These are phyloP conservation scores for Xylariaceae sp. DNA, from an alignment of 2,329 filamentous ascomycete species.

Conservation along the genomic window DNA sequence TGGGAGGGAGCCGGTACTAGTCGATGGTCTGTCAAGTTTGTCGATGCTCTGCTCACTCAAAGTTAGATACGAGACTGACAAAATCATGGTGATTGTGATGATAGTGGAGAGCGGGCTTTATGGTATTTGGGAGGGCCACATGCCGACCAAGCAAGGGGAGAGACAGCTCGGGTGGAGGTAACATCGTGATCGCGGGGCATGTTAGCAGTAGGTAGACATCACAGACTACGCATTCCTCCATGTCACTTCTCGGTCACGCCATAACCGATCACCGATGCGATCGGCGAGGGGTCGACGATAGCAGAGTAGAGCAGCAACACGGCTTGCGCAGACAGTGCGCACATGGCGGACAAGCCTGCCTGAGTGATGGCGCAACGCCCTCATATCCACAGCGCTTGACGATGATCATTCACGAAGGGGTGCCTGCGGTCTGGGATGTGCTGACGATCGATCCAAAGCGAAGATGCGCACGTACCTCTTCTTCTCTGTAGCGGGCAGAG, in stretches of 20 bases:
- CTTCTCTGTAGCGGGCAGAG: background rate
- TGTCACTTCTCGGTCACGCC: background rate
- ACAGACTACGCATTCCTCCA: background rate
- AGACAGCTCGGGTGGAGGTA: background rate
- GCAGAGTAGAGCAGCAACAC: background rate
- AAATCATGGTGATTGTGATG: slow-evolving; percentile 5
- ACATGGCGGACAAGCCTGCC: background rate
- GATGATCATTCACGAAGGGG: background rate
- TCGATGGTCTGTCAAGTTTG: slow-evolving; percentile 33
- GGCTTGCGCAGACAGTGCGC: background rate
- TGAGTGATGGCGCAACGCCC: background rate
- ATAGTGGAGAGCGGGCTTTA: background rate
- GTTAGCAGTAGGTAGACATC: background rate
- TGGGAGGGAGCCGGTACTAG: slow-evolving; percentile 36
- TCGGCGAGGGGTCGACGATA: background rate
- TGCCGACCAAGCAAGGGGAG: background rate
- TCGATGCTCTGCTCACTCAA: slow-evolving; percentile 26
- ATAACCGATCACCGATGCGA: background rate
- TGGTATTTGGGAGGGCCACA: background rate
- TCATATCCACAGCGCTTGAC: background rate
- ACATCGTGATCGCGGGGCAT: background rate
- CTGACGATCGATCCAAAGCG: background rate
- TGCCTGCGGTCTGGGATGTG: background rate
- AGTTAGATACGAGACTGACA: slow-evolving; percentile 31
- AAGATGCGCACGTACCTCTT: background rate